These are phyloP conservation scores for Blastobotrys niveus DNA, from an alignment of 1,139 yeast genomes.

Conservation along the genomic window DNA sequence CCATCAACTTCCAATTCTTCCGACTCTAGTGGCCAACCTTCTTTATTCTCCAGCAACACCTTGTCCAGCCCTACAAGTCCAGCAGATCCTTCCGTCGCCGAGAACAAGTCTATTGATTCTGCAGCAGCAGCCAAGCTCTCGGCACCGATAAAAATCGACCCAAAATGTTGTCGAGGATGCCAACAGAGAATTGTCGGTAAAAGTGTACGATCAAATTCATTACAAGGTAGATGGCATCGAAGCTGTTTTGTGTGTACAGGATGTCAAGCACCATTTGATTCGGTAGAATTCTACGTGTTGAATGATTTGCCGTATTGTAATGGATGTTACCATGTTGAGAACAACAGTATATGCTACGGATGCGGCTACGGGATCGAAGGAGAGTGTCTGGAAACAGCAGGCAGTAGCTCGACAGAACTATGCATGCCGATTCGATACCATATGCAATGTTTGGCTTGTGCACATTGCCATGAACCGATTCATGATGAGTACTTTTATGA, in stretches of 20 bases:
- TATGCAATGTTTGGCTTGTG: slow-evolving; percentile 31
- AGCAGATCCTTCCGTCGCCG: slow-evolving; percentile 1
- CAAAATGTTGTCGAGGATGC: slow-evolving; percentile 46
- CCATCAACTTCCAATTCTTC: slow-evolving; percentile 12
- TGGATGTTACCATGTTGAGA: slow-evolving; percentile 68
- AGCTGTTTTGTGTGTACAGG: slow-evolving; percentile 68
- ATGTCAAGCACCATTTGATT: slow-evolving; percentile 43
- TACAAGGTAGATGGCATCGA: slow-evolving; percentile 94
- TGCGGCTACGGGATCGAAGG: slow-evolving; percentile 86
- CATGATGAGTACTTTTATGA: slow-evolving; percentile 31
- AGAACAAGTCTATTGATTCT: neutral
- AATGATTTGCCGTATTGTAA: slow-evolving; percentile 77
- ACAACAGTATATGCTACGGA: slow-evolving; percentile 64
- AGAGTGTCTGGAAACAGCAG: slow-evolving; percentile 62
- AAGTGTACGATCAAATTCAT: slow-evolving; percentile 68
- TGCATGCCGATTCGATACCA: slow-evolving; percentile 25
- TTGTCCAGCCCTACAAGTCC: slow-evolving; percentile 13
- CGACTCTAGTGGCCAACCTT: slow-evolving; percentile 10
- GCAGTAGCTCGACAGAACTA: slow-evolving; percentile 5
- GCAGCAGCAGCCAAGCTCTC: neutral
- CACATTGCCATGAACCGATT: slow-evolving; percentile 30
- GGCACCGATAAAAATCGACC: neutral
- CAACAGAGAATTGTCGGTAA: slow-evolving; percentile 42
- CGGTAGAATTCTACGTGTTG: slow-evolving; percentile 64
- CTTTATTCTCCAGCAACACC: slow-evolving; percentile 10